Base-by-base conservation (phyloP, 1,284 basidiomycete species). In the Moesziomyces antarcticus region DNA sequence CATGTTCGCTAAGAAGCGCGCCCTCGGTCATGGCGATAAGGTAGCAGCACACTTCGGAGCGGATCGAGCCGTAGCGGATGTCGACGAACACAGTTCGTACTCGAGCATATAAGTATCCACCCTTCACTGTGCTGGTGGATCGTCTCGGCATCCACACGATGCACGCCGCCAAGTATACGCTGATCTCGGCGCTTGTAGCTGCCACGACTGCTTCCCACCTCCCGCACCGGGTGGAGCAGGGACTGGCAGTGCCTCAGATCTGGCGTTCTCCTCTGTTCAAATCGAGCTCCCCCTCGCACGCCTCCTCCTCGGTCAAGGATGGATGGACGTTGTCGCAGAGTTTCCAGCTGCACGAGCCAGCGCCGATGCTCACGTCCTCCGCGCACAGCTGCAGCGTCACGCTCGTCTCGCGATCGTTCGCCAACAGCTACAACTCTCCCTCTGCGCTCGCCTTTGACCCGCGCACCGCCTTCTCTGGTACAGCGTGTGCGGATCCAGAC, bases 351-450 rank as follows among this genome's bases (percentile, higher is more conserved):
- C 52, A 58, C 46, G 44, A 40, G 6, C 66, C 66, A 3, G 66
- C 66, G 1, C 66, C 66, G n/a, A 52, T 69, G 35, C 59, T 69
- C 22, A 63, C 56, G 13, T 20, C 25, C 0, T 11, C 55, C 3
- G 2, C 14, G 13, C 22, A 35, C 21, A 45, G 49, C 6, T 69
- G 66, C 50, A 59, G 66, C 1, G 44, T 76, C n/a, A 60, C 44
- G 1, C 57, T 79, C 18, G 48, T 77, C 48, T 30, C 42, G 25
- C 69, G 70, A 1, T 64, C 60, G 21, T 79, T 79, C 27, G 52
- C 22, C n/a, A 76, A 78, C 46, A 61, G 52, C 35, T 79, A 79
- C 57, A 59, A 61, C 25, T 57, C 62, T 22, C 73, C 78, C 0
- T 68, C 66, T 3, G 37, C 59, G 14, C 30, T 73, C 22, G 13